Evolutionary conservation across 257 asterid species (phyloP).

Genomic region (Coffea eugenioides): DNA sequence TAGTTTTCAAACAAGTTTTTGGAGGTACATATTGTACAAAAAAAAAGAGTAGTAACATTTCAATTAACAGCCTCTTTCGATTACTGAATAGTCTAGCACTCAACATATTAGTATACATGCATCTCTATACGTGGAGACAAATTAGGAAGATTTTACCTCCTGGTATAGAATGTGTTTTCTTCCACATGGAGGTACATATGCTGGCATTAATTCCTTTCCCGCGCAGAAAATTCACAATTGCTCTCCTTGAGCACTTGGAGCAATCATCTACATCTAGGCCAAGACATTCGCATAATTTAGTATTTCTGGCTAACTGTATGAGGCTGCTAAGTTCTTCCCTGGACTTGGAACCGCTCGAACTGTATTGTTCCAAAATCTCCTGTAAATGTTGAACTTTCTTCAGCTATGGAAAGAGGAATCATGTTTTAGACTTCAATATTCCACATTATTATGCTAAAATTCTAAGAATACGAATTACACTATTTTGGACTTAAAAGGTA

Average conservation of each 20-base stretch:
- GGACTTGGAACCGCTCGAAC: slow-evolving; percentile 32
- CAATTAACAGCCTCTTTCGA: no score
- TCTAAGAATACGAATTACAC: no score
- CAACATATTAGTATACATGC: no score
- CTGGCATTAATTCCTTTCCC: slow-evolving; percentile 43
- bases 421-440: background rate
- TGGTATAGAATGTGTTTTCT: slow-evolving; percentile 37
- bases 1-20: no score
- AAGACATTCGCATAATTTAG: slow-evolving; percentile 32
- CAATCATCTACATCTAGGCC: slow-evolving; percentile 28
- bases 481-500: no score
- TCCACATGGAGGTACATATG: slow-evolving; percentile 51
- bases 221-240: slow-evolving; percentile 34
- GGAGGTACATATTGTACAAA: no score
- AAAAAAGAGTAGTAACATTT: no score
- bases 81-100: no score
- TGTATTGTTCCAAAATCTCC: slow-evolving; percentile 49
- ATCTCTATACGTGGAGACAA: no score
- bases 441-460: background rate
- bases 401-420: background rate
- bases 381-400: slow-evolving; percentile 19
- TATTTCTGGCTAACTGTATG: slow-evolving; percentile 26
- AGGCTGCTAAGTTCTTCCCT: slow-evolving; percentile 35
- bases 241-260: slow-evolving; percentile 35
- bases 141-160: slow-evolving; percentile 33